Evolutionary conservation across 805 yeast species (phyloP).

Genomic region (Ogataea nitratoaversa): DNA sequence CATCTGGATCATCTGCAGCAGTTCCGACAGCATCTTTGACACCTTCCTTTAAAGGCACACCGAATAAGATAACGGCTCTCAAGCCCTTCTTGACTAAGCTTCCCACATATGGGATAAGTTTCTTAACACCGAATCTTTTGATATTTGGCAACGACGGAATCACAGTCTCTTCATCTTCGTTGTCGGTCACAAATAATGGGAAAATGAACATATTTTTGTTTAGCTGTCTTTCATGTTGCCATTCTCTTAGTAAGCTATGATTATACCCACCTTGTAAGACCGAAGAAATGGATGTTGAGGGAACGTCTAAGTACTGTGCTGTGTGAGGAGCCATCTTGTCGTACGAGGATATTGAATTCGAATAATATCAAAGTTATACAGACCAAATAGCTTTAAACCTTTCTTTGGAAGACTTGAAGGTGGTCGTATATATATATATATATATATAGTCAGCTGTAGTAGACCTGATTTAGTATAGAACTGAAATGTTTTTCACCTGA

Average conservation of each 20-base stretch:
- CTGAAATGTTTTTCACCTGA: too few relatives aligned
- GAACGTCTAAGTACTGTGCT: slow-evolving; percentile 63
- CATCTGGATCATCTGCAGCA: slow-evolving; percentile 92
- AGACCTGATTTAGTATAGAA: too few relatives aligned
- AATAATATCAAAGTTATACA: too few relatives aligned
- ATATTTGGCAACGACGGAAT: slow-evolving; percentile 85
- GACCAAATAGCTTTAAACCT: too few relatives aligned
- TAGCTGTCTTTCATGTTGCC: slow-evolving; percentile 87
- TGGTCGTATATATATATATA: too few relatives aligned
- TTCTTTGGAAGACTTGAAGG: too few relatives aligned
- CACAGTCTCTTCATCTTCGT: slow-evolving; percentile 69
- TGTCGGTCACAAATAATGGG: slow-evolving; percentile 83
- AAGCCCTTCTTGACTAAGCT: slow-evolving; percentile 76
- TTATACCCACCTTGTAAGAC: slow-evolving; percentile 91
- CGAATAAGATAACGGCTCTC: slow-evolving; percentile 82
- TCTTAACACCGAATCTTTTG: slow-evolving; percentile 80
- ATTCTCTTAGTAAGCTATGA: slow-evolving; percentile 80
- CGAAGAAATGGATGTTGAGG: slow-evolving; percentile 63
- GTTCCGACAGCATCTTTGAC: slow-evolving; percentile 80
- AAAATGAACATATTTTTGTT: slow-evolving; percentile 87
- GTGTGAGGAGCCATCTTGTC: slow-evolving; percentile 37
- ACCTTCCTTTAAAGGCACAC: slow-evolving; percentile 77
- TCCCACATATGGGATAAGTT: slow-evolving; percentile 65
- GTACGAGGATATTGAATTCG: not conserved
- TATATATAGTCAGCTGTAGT: too few relatives aligned